These are phyloP conservation scores for Cyberlindnera americana DNA, from an alignment of 805 yeast species.

Conservation along the genomic window DNA sequence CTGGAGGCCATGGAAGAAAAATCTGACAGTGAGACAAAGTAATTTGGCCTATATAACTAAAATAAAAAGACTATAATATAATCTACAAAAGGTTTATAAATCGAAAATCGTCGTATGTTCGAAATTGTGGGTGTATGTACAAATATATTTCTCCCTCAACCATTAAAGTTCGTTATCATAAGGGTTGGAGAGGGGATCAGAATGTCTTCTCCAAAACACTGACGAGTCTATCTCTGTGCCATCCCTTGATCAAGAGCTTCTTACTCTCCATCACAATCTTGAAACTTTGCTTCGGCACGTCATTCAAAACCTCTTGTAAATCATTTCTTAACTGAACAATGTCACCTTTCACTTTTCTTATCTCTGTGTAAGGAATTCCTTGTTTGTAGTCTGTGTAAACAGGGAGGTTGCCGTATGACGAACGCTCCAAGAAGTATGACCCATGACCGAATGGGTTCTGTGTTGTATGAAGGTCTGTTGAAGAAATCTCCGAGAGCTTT, in stretches of 20 bases:
- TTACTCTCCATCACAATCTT: slow-evolving; percentile 47
- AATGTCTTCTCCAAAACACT: slow-evolving; percentile 19
- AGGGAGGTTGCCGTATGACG: slow-evolving; percentile 71
- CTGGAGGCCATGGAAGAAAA: slow-evolving; percentile 1
- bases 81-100: too few relatives aligned
- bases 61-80: too few relatives aligned
- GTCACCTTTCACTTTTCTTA: slow-evolving; percentile 70
- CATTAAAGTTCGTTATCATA: background rate
- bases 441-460: slow-evolving; percentile 26
- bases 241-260: slow-evolving; percentile 36
- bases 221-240: slow-evolving; percentile 19
- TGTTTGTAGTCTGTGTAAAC: slow-evolving; percentile 69
- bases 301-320: slow-evolving; percentile 47
- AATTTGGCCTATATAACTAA: too few relatives aligned
- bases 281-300: slow-evolving; percentile 44
- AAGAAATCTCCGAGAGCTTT: slow-evolving; percentile 28
- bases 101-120: background rate
- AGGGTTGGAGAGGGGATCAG: slow-evolving; percentile 2
- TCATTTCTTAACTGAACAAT: slow-evolving; percentile 63
- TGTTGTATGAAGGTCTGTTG: slow-evolving; percentile 27
- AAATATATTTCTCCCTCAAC: background rate
- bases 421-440: slow-evolving; percentile 39
- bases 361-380: slow-evolving; percentile 63
- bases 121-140: slow-evolving; percentile 3
- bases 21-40: background rate